Percentiles rank a stretch among this genome's conserved stretches.
Conservation (phyloP, 768 basidiomycete genomes). For the Lyophyllum decastes region DNA sequence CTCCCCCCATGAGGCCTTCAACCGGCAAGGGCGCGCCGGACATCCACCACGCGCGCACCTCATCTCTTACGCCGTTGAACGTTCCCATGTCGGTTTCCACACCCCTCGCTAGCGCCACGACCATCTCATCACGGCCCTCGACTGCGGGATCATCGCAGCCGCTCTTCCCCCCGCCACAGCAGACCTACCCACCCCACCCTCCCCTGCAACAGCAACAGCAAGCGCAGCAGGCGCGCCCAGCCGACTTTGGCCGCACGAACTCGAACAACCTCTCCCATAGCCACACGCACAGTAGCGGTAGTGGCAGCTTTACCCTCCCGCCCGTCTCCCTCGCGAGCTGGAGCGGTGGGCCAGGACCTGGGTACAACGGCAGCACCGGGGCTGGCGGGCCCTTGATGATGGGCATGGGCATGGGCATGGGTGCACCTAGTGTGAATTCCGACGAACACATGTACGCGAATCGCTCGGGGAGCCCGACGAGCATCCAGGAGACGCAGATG, state of each 20-base stretch:
- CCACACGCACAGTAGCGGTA: constrained; percentile 19
- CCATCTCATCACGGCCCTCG: constrained; percentile 42
- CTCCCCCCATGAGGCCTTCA: constrained; percentile 29
- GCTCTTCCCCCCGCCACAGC: constrained; percentile 19
- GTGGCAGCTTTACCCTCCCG: constrained; percentile 15
- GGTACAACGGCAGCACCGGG: constrained; percentile 19
- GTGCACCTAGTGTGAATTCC: neutral
- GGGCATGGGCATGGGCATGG: neutral
- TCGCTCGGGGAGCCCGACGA: constrained; percentile 44
- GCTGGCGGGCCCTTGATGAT: constrained; percentile 13
- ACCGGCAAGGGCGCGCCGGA: constrained; percentile 8
- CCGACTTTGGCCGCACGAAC: constrained; percentile 2
- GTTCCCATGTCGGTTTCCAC: constrained; percentile 23
- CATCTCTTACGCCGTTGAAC: constrained; percentile 29
- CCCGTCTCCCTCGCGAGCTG: constrained; percentile 15
- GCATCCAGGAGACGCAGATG: constrained; percentile 37
- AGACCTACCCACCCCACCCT: constrained; percentile 9
- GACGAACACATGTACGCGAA: constrained; percentile 18
- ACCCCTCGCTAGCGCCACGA: constrained; percentile 24
- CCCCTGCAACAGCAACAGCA: neutral
- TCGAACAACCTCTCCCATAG: constrained; percentile 10
- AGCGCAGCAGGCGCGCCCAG: constrained; percentile 16
- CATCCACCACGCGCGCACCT: constrained; percentile 18
- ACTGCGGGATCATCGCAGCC: constrained; percentile 42
- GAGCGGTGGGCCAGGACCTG: constrained; percentile 14